Conservation (phyloP, 1,139 yeast genomes). For the Nadsonia starkeyi-henricii region DNA sequence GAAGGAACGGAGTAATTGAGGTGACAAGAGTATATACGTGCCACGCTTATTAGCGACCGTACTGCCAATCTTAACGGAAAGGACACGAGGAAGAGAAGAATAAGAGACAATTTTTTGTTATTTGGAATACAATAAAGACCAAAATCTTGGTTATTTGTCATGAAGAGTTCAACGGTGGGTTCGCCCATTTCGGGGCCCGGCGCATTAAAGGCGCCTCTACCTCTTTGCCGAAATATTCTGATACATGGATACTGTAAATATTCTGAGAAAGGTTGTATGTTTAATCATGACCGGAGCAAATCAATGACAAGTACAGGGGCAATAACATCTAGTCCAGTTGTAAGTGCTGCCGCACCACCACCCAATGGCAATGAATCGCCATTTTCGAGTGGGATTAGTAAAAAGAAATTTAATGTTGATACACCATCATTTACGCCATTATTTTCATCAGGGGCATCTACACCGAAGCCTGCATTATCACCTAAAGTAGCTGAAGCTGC, state of each 20-base stretch:
- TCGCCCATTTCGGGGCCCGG: too few relatives aligned
- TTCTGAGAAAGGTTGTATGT: conserved; percentile 81
- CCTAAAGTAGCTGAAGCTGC: conserved; percentile 13
- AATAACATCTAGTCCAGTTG: not conserved
- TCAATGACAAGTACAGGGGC: conserved; percentile 1
- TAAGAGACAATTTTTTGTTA: too few relatives aligned
- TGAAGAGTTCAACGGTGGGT: too few relatives aligned
- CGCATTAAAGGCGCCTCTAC: not conserved
- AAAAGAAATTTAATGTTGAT: conserved; percentile 42
- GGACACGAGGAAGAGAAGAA: too few relatives aligned
- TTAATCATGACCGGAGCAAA: conserved; percentile 41
- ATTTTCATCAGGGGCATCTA: conserved; percentile 12
- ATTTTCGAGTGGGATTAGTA: conserved; percentile 8
- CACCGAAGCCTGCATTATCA: conserved; percentile 7
- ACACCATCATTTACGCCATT: conserved; percentile 56
- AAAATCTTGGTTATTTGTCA: too few relatives aligned
- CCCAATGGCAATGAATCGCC: not conserved
- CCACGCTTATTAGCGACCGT: too few relatives aligned
- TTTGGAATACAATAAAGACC: too few relatives aligned
- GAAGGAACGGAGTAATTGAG: too few relatives aligned
- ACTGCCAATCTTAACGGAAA: too few relatives aligned
- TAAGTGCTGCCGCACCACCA: not conserved
- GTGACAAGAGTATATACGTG: too few relatives aligned
- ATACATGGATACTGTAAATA: conserved; percentile 84
- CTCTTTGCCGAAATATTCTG: conserved; percentile 72